These are phyloP conservation scores for Calocybe cyanea DNA, from an alignment of 768 basidiomycete genomes.

Conservation along the genomic window DNA sequence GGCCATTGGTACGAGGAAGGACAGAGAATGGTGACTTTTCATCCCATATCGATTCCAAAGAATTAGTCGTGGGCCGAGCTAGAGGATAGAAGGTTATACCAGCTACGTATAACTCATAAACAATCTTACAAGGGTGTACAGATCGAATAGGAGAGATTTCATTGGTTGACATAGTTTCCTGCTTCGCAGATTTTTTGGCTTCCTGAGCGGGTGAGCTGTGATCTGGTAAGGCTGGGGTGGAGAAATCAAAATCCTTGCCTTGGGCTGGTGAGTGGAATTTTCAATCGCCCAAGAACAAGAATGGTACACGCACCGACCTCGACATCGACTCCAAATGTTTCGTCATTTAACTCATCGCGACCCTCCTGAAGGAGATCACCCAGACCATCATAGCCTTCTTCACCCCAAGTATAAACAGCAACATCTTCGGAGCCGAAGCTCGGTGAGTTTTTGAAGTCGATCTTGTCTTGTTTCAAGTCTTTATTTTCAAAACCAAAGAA, in stretches of 20 bases:
- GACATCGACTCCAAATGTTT: conserved; percentile 82
- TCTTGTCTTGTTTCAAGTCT: conserved; percentile 63
- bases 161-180: conserved; percentile 4
- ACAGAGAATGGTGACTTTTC: conserved; percentile 75
- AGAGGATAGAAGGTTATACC: conserved; percentile 16
- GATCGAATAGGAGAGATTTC: conserved; percentile 17
- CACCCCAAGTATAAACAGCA: conserved; percentile 91
- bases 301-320: conserved; percentile 64
- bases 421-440: conserved; percentile 71
- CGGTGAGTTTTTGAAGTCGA: conserved; percentile 45
- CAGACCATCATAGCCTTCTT: conserved; percentile 85
- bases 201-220: conserved; percentile 21
- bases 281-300: conserved; percentile 6
- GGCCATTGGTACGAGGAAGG: conserved; percentile 53
- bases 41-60: conserved; percentile 77
- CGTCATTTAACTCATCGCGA: conserved; percentile 92
- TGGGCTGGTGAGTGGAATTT: conserved; percentile 6
- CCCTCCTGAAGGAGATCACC: conserved; percentile 86
- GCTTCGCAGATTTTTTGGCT: conserved; percentile 9
- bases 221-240: conserved; percentile 38
- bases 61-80: conserved; percentile 40
- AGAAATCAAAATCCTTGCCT: conserved; percentile 95
- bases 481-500: conserved; percentile 75
- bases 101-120: conserved; percentile 5
- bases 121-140: conserved; percentile 25